Evolutionary conservation across 2,329 filamentous ascomycete species (phyloP).

Genomic region (Sclerotinia spermophila): DNA sequence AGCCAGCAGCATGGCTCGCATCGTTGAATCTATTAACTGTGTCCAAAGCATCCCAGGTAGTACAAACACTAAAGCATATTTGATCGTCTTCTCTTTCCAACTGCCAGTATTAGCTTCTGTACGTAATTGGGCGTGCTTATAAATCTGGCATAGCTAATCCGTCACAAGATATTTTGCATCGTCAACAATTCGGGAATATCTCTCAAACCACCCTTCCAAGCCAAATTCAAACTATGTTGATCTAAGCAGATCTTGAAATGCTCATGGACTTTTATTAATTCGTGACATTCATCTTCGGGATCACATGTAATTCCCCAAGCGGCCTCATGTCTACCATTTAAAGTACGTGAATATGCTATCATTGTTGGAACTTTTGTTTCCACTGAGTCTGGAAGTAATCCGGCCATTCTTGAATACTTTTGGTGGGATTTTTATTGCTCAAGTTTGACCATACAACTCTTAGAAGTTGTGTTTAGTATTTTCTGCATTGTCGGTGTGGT

Average conservation of each 20-base stretch:
- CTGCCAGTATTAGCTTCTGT: conserved; percentile 49
- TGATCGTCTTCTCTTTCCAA: conserved; percentile 31
- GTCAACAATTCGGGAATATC: conserved; percentile 9
- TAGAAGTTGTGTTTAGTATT: not conserved
- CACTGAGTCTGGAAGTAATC: not conserved
- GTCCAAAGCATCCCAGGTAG: conserved; percentile 40
- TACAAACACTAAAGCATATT: conserved; percentile 43
- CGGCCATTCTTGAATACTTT: conserved; percentile 15
- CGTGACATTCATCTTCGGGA: conserved; percentile 13
- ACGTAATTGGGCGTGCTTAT: not conserved
- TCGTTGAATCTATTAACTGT: conserved; percentile 39
- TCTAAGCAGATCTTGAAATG: conserved; percentile 19
- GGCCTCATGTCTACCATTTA: not conserved
- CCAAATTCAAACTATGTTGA: not conserved
- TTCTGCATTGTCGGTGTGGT: not conserved
- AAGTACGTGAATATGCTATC: not conserved
- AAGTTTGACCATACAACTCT: conserved; percentile 12
- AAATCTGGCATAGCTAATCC: conserved; percentile 2
- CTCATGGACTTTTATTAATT: not conserved
- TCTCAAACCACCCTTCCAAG: not conserved
- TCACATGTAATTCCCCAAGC: conserved; percentile 12
- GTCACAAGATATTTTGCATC: conserved; percentile 9
- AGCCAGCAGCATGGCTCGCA: conserved; percentile 36
- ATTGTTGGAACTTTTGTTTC: conserved; percentile 13
- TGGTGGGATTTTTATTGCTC: conserved; percentile 1